phyloP scores from a whole-genome alignment of 257 asterid genomes.

The Leptodermis oblonga region DNA sequence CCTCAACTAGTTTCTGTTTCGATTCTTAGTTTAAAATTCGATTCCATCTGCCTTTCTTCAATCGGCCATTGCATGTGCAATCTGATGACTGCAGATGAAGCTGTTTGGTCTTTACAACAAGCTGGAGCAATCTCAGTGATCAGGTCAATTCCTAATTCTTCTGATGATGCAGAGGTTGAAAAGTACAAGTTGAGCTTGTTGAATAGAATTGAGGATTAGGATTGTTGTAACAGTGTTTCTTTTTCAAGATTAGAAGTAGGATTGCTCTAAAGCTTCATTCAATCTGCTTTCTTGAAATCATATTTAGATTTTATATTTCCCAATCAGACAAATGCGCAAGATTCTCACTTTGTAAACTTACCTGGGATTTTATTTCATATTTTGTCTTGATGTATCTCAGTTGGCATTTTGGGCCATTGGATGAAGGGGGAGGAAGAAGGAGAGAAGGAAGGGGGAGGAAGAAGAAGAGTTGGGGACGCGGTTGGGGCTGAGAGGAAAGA shows the following conservation, averaged over 20 bases:
- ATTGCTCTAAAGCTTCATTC: not conserved
- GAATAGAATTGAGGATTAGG: slow-evolving; percentile 41
- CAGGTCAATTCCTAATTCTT: slow-evolving; percentile 45
- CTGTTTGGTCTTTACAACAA: slow-evolving; percentile 48
- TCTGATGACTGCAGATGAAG: slow-evolving; percentile 46
- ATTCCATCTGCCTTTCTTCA: not conserved
- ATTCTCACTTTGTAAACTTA: not conserved
- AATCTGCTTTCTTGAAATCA: not conserved
- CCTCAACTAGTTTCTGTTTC: slow-evolving; percentile 36
- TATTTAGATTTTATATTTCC: not conserved
- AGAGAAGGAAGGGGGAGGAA: too few relatives aligned
- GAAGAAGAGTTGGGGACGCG: too few relatives aligned
- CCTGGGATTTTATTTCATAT: too few relatives aligned
- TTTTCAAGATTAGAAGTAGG: slow-evolving; percentile 14
- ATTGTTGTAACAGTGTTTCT: slow-evolving; percentile 24
- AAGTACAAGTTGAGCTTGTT: slow-evolving; percentile 49
- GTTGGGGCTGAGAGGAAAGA: too few relatives aligned
- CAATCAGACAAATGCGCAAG: not conserved
- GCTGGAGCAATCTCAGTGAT: slow-evolving; percentile 61
- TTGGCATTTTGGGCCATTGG: too few relatives aligned
- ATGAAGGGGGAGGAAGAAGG: too few relatives aligned
- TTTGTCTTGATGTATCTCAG: too few relatives aligned
- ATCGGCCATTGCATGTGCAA: not conserved
- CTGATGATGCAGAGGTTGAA: slow-evolving; percentile 50
- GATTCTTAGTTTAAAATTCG: not conserved